These are phyloP conservation scores for Exserohilum rostratum DNA, from an alignment of 2,329 filamentous ascomycete species.

Conservation along the genomic window DNA sequence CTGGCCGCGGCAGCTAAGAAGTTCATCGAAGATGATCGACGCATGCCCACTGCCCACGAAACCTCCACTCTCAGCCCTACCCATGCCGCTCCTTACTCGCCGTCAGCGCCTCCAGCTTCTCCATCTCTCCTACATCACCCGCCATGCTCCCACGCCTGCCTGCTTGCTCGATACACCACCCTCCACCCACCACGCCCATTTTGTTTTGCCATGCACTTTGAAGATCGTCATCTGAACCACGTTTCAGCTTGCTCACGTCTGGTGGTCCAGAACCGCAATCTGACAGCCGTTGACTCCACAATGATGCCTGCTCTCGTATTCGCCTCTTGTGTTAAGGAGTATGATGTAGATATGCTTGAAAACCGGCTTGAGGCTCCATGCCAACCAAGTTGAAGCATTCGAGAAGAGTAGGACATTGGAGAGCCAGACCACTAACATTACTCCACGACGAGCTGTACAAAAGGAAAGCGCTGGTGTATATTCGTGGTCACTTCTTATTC, in stretches of 20 bases:
- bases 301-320: background rate
- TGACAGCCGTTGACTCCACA: background rate
- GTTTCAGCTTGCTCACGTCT: background rate
- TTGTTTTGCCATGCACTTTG: background rate
- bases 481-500: background rate
- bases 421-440: background rate
- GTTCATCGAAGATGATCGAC: conserved; percentile 34
- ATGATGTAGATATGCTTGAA: background rate
- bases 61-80: conserved; percentile 26
- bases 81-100: background rate
- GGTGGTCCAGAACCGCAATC: background rate
- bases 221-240: background rate
- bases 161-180: background rate
- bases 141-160: background rate
- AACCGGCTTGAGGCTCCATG: background rate
- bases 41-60: background rate
- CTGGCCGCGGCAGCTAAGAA: conserved; percentile 22
- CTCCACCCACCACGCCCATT: background rate
- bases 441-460: background rate
- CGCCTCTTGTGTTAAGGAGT: background rate
- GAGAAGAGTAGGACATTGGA: background rate
- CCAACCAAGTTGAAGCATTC: background rate
- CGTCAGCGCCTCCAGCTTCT: background rate
- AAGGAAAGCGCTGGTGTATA: background rate
- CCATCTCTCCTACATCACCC: background rate